Conservation (phyloP, 345 rosid genomes). For the Eucalyptus regnans region DNA sequence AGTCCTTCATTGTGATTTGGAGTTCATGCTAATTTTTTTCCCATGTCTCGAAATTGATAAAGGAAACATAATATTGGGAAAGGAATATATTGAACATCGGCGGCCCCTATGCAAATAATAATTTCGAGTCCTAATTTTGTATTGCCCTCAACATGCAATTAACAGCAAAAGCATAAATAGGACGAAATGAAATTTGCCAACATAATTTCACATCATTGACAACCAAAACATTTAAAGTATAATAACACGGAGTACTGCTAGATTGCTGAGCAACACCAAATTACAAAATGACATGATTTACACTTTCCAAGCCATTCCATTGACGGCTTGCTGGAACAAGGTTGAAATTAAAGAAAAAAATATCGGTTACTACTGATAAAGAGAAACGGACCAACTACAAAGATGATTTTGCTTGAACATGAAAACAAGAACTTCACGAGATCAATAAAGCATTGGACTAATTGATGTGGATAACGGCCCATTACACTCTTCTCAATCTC, state of each 20-base stretch:
- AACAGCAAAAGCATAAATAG: neutral
- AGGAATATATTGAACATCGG: neutral
- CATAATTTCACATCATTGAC: neutral
- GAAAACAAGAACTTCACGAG: neutral
- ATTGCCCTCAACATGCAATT: neutral
- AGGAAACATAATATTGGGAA: neutral
- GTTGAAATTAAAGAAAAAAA: neutral
- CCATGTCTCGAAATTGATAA: neutral
- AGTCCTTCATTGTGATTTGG: neutral
- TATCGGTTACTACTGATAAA: neutral
- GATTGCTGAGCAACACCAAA: neutral
- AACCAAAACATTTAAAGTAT: neutral
- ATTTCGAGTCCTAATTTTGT: neutral
- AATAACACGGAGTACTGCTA: neutral
- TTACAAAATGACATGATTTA: neutral
- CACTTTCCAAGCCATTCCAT: rapidly evolving
- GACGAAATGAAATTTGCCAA: neutral
- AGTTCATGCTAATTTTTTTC: neutral
- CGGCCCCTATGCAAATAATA: neutral
- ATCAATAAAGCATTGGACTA: neutral
- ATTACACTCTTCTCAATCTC: neutral
- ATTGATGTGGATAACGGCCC: rapidly evolving
- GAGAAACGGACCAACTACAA: neutral
- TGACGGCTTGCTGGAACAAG: neutral
- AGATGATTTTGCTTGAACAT: neutral